These are phyloP conservation scores for Ophiostoma fasciatum DNA, from an alignment of 2,329 filamentous ascomycete species.

Conservation along the genomic window DNA sequence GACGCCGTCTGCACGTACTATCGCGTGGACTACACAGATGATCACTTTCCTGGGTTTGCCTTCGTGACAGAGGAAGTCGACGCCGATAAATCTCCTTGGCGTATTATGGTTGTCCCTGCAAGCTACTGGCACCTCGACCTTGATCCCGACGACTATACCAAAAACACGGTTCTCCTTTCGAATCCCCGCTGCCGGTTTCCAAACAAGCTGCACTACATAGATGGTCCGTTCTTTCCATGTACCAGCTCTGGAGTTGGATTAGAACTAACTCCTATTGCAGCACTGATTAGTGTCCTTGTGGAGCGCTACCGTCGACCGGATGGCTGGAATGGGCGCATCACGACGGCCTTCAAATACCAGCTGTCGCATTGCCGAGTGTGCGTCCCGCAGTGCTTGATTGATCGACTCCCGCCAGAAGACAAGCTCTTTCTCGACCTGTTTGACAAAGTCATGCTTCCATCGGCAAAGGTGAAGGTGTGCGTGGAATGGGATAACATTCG, in stretches of 20 bases:
- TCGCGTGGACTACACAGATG: neutral
- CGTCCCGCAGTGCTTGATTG: neutral
- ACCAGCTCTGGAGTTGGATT: too few species aligned
- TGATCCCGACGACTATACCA: neutral
- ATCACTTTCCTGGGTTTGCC: neutral
- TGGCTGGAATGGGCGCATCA: neutral
- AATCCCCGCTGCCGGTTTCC: neutral
- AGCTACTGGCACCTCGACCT: neutral
- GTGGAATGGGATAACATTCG: neutral
- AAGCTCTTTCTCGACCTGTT: neutral
- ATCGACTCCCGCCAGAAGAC: neutral
- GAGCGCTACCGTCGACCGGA: neutral
- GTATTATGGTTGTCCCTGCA: neutral
- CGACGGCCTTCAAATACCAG: neutral
- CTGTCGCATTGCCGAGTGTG: neutral
- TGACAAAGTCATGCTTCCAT: neutral
- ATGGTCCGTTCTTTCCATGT: neutral
- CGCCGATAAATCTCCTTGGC: neutral
- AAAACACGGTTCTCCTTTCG: neutral
- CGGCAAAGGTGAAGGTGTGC: neutral
- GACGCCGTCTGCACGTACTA: neutral
- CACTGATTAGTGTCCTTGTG: neutral
- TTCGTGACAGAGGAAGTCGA: neutral
- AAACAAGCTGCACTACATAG: neutral
- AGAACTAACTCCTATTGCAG: neutral